Base-by-base conservation (phyloP, 2,329 filamentous ascomycete species). In the Amauroascus verrucosus region DNA sequence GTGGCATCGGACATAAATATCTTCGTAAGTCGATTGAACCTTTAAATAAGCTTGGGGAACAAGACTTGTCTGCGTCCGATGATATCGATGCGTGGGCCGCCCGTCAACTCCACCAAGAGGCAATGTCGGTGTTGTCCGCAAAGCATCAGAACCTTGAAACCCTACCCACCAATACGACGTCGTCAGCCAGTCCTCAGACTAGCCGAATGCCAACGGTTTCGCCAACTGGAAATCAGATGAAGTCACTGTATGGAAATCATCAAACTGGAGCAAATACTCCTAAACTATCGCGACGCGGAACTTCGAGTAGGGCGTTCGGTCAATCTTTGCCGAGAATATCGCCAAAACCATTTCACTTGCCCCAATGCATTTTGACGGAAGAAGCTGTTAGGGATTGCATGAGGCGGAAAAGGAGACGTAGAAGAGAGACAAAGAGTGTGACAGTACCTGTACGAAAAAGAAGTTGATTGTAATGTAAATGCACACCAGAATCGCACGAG, bases 231-330 rank as follows among this genome's bases (percentile, higher is more conserved):
- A 40, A 8, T 14, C 26, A 4, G 48, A 51, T 22, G n/a, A n/a
- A n/a, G n/a, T n/a, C n/a, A n/a, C n/a, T n/a, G n/a, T n/a, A n/a
- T n/a, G n/a, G n/a, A n/a, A n/a, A n/a, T n/a, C n/a, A n/a, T n/a
- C n/a, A n/a, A n/a, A n/a, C n/a, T n/a, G n/a, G n/a, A n/a, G n/a
- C n/a, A n/a, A n/a, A n/a, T n/a, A n/a, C n/a, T n/a, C n/a, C n/a
- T n/a, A n/a, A n/a, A n/a, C n/a, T n/a, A n/a, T n/a, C n/a, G n/a
- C n/a, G n/a, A n/a, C n/a, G n/a, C n/a, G n/a, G n/a, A n/a, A n/a
- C n/a, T n/a, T 41, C 78, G 88, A 48, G 86, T 79, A 49, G 76
- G 83, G 14, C 90, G 2, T 97, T 93, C 78, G 91, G 91, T 0
- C 80, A 84, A 24, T 79, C 85, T 0, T 70, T 97, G 18, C 90